Conservation (phyloP, 1,284 basidiomycete species). For the Exobasidium rhododendri region DNA sequence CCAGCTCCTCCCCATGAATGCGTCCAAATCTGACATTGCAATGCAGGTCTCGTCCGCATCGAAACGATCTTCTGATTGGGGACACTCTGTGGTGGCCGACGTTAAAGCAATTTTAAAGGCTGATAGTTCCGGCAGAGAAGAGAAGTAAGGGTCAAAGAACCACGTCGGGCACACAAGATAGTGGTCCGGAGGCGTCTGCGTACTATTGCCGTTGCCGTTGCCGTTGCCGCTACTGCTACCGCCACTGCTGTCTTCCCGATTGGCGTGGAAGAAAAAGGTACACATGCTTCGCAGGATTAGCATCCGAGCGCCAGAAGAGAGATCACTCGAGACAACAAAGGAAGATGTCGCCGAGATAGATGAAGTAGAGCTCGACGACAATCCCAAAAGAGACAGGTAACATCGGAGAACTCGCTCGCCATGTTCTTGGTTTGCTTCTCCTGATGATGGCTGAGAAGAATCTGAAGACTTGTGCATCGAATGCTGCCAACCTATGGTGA, state of each 20-base stretch:
- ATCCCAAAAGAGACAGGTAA: not conserved
- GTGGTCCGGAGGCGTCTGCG: no score
- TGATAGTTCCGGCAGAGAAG: not conserved
- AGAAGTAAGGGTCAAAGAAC: constrained; percentile 1
- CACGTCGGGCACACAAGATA: constrained; percentile 8
- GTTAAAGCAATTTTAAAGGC: constrained; percentile 7
- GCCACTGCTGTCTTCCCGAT: not conserved
- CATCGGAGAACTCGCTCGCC: not conserved
- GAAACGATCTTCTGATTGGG: not conserved
- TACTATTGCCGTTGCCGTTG: no score
- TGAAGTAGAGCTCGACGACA: not conserved
- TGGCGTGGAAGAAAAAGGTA: not conserved
- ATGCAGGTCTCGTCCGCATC: not conserved
- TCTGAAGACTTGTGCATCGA: not conserved
- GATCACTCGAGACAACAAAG: constrained; percentile 10
- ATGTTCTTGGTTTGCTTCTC: not conserved
- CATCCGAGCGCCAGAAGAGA: not conserved
- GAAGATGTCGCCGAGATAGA: not conserved
- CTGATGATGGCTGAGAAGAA: not conserved
- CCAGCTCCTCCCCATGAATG: not conserved
- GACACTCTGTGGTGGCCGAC: no score
- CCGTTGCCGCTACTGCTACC: not conserved
- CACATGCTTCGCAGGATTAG: constrained; percentile 3
- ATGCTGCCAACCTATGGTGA: constrained; percentile 8
- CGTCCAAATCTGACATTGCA: not conserved